These are phyloP conservation scores for Tricholoma hemisulphureum DNA, from an alignment of 768 basidiomycete species.

Conservation along the genomic window DNA sequence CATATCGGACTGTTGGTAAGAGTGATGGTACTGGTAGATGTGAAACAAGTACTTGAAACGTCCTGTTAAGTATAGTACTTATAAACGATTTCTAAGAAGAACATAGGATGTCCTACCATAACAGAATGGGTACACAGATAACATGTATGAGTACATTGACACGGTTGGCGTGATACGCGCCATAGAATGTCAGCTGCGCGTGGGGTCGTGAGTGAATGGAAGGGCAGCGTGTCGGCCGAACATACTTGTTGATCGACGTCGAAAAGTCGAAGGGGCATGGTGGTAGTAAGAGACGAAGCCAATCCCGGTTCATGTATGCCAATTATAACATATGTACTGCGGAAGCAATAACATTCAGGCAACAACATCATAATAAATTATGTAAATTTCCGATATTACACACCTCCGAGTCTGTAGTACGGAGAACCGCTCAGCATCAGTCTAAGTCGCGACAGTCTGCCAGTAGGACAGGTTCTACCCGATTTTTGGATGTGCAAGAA, in stretches of 20 bases:
- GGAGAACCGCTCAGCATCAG: too few species aligned
- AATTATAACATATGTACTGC: conserved; percentile 6
- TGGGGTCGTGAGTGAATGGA: conserved; percentile 8
- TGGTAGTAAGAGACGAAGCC: conserved; percentile 22
- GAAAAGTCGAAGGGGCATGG: conserved; percentile 46
- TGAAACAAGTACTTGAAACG: conserved; percentile 52
- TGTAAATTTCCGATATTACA: too few species aligned
- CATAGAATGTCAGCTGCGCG: conserved; percentile 83
- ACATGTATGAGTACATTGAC: conserved; percentile 85
- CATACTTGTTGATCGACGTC: conserved; percentile 71
- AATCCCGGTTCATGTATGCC: conserved; percentile 11
- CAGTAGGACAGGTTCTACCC: too few species aligned
- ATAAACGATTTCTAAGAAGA: background rate
- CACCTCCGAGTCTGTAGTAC: too few species aligned
- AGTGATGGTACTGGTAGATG: conserved; percentile 51
- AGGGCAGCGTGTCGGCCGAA: background rate
- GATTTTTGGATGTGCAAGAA: too few species aligned
- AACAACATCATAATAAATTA: too few species aligned
- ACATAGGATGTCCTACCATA: conserved; percentile 55
- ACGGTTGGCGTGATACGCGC: conserved; percentile 84
- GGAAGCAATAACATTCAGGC: conserved; percentile 17
- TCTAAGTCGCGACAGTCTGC: too few species aligned
- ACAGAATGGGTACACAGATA: conserved; percentile 76
- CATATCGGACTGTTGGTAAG: conserved; percentile 52
- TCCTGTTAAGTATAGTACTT: conserved; percentile 42